Conservation (phyloP, 768 basidiomycete species). For the Coprinellus aureogranulatus region DNA sequence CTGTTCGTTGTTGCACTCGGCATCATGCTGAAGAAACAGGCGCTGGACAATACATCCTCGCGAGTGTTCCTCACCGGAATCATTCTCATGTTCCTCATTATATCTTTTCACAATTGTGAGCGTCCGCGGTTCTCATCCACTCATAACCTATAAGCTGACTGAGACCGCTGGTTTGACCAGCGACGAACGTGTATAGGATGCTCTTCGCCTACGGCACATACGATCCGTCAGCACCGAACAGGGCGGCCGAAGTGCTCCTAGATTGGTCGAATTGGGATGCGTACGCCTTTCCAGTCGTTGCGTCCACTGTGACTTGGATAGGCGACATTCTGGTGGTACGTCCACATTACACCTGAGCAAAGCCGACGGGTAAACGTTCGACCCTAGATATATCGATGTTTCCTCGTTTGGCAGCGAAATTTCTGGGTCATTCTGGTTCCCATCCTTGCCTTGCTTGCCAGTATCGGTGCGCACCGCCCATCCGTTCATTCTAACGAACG, state of each 20-base stretch:
- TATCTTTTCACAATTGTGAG: conserved; percentile 17
- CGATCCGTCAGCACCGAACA: not conserved
- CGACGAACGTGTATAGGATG: conserved; percentile 16
- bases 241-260: conserved; percentile 12
- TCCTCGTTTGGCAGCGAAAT: conserved; percentile 11
- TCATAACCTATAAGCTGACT: no score
- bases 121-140: not conserved
- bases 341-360: not conserved
- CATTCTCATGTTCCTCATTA: conserved; percentile 3
- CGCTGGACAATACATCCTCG: conserved; percentile 11
- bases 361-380: not conserved
- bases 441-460: conserved; percentile 8
- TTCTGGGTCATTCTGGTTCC: conserved; percentile 8
- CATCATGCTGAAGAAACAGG: conserved; percentile 14
- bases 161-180: no score
- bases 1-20: conserved; percentile 17
- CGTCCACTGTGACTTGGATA: conserved; percentile 18
- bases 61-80: conserved; percentile 10
- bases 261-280: conserved; percentile 20
- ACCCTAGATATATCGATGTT: conserved; percentile 13
- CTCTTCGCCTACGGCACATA: conserved; percentile 17
- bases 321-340: conserved; percentile 17
- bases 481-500: not conserved
- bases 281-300: conserved; percentile 14
- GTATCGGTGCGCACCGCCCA: conserved; percentile 6